A percentile compares a stretch with the other conserved stretches of the same genome.
These are phyloP conservation scores for Phyllosticta capitalensis DNA, from an alignment of 2,329 filamentous ascomycete species.

Conservation along the genomic window DNA sequence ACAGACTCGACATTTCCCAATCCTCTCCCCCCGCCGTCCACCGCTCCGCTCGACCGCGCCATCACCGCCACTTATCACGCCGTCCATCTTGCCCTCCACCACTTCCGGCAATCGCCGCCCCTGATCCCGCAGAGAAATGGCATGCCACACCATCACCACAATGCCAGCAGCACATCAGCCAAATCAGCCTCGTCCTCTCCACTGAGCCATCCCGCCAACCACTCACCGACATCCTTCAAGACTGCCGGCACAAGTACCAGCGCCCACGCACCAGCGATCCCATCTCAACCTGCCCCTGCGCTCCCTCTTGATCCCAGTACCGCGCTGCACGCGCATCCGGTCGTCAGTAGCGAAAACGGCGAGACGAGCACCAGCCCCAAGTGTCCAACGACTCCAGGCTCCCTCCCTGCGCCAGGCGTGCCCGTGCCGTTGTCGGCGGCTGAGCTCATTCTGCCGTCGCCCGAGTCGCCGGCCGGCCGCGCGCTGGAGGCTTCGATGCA, in stretches of 20 bases:
- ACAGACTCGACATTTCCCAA: neutral
- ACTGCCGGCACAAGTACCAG: neutral
- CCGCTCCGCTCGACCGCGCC: slow-evolving; percentile 18
- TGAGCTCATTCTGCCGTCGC: neutral
- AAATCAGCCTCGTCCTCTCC: neutral
- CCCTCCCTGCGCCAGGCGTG: neutral
- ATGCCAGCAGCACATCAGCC: neutral
- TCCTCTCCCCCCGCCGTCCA: slow-evolving; percentile 19
- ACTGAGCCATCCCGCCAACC: neutral
- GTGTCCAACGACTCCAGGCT: neutral
- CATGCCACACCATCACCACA: neutral
- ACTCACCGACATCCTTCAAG: neutral
- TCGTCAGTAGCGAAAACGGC: neutral
- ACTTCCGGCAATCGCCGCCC: slow-evolving; percentile 13
- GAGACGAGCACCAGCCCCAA: neutral
- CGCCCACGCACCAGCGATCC: neutral
- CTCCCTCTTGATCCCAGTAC: neutral
- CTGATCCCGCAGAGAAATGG: neutral
- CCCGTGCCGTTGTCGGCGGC: neutral
- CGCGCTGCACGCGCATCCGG: neutral
- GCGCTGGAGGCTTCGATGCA: neutral
- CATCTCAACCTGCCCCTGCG: neutral
- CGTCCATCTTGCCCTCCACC: slow-evolving; percentile 24
- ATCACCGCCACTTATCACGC: slow-evolving; percentile 20
- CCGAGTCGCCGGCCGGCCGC: neutral